Evolutionary conservation across 202 grass and related monocot genomes (phyloP).

Genomic region (Sporobolus alterniflorus): DNA sequence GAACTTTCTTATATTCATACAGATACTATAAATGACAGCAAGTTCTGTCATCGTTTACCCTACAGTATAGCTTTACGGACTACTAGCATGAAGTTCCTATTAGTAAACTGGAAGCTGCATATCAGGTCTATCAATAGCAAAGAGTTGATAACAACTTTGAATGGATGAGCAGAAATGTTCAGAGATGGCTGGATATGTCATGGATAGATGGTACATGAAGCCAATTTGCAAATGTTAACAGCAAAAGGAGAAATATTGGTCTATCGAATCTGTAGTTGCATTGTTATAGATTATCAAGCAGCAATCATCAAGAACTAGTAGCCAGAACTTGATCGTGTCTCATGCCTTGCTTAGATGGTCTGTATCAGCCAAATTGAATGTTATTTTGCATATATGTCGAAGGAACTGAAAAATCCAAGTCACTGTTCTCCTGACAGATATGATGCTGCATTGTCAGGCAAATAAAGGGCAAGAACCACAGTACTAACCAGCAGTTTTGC

Average conservation of each 20-base stretch:
- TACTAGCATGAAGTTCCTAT: not conserved
- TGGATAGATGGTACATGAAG: not conserved
- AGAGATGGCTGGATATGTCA: not conserved
- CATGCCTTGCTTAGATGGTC: not conserved
- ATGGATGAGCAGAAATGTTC: not conserved
- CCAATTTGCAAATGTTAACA: not conserved
- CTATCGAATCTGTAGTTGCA: not conserved
- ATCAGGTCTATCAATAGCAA: not conserved
- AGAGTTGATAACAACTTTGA: not conserved
- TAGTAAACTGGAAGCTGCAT: not conserved
- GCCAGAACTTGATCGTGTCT: not conserved
- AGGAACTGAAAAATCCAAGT: not conserved
- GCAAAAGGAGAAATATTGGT: not conserved
- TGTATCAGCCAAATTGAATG: not conserved
- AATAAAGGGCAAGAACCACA: constrained; percentile 20
- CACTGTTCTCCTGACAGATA: not conserved
- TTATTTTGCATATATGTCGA: constrained; percentile 8
- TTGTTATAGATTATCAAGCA: not conserved
- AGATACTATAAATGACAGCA: not conserved
- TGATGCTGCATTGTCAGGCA: not conserved
- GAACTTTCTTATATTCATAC: no score
- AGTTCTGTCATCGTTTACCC: not conserved
- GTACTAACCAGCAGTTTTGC: constrained; percentile 24
- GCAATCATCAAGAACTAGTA: not conserved
- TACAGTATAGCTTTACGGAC: not conserved